Base-by-base conservation (phyloP, 768 basidiomycete genomes). In the Neoboletus subvelutipes region DNA sequence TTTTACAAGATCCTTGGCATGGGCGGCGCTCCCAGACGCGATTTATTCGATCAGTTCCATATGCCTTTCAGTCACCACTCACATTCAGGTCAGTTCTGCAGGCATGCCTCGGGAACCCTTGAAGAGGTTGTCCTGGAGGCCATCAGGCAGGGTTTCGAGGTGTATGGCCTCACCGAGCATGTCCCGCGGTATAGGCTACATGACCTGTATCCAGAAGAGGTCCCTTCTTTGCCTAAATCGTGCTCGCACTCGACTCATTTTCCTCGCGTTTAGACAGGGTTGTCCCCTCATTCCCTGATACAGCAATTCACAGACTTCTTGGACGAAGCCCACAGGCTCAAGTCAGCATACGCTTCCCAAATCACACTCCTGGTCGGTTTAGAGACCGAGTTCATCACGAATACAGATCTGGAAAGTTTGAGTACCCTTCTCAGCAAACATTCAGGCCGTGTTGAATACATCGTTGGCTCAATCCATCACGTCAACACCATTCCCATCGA, bases 151-250 rank as follows among this genome's bases (percentile, higher is more conserved):
- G 83, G 86, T 0, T 98, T 98, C 69, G 75, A 81, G 56, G 77
- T 89, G 1, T 98, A 87, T 67, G 94, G 95, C 1, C 76, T 98
- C 56, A 91, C 88, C 5, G 97, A 98, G 74, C 97, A 98, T 72
- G 88, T 88, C 50, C 96, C 97, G 28, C 84, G 96, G 28, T 96
- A 94, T 73, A 80, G 92, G 55, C 55, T 64, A 2, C 71, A 80
- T 34, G 94, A 99, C 69, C 76, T 98, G 29, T 98, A 97, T 71
- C 95, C 96, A 20, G 97, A 98, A 77, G 97, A 99, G 85, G 94
- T 95, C 68, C 64, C 52, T 50, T 55, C 43, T 45, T 58, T 59
- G 42, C 63, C 52, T 49, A 34, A 46, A 48, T 54, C 33, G 47
- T 51, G 22, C 37, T 51, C 33, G 42, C 45, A 45, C 33, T 42